Evolutionary conservation across 202 grass and related monocot genomes (phyloP), one percentile per base, ranked within the genome.

Genomic region (Panicum hallii): DNA sequence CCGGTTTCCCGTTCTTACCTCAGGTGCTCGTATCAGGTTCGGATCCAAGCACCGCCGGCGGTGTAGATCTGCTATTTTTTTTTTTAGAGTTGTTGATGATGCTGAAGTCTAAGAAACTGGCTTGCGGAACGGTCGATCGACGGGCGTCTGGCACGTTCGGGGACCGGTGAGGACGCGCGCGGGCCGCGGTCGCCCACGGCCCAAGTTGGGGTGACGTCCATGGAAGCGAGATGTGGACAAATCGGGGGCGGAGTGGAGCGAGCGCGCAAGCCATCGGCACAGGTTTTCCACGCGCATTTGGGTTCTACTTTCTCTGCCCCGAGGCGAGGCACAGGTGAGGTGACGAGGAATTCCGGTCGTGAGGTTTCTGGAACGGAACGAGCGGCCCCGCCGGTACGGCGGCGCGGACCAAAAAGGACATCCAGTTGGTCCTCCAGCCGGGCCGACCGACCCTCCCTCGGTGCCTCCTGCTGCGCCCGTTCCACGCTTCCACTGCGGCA

Each of bases 251-350:
- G 26, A 26, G 26, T 26, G 26, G 9, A 20, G 5, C 19, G 63
- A 70, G 19, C 28, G 26, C 44, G 17, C 60, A 32, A 74, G 76
- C 63, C 75, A 64, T 7, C 12, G 16, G 60, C 75, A 44, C 79
- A 45, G 66, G 34, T 66, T 87, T 87, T 84, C 89, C 75, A 90
- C 85, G 13, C 89, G 80, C 45, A 61, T 83, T 86, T 50, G 75
- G 54, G 56, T 84, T 86, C 1, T 66, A 42, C 66, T 77, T 57
- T 77, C 49, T 50, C 28, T 52, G 41, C 32, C 19, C 3, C n/a
- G 9, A 5, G 16, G 52, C 52, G 55, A 58, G 20, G 54, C 54
- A 19, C 53, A 28, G 10, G 20, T 75, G 54, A 6, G 22, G 36
- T 38, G 28, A 7, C 7, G 9, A 66, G 64, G 69, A 72, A 87